Evolutionary conservation across 176 grass and related monocot species (phyloP), one percentile per base, ranked within the genome.

Genomic region (Phragmites australis): DNA sequence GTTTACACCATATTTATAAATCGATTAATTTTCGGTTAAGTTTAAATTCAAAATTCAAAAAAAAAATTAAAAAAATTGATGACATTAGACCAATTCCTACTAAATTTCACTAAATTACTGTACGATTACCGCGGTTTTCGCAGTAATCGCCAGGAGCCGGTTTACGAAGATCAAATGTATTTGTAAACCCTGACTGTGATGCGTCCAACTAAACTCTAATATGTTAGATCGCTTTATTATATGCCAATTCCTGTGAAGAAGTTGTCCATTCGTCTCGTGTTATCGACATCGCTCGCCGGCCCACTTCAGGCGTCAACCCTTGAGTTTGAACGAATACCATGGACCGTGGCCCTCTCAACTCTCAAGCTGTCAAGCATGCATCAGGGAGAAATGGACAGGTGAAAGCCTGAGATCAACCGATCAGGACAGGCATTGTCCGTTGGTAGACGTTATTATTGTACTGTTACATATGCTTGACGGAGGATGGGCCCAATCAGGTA

Each of bases 361-460:
- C n/a, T n/a, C n/a, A n/a, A n/a, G n/a, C n/a, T n/a, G n/a, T n/a
- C n/a, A n/a, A n/a, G 26, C 78, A 44, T 8, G 26, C 53, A 51
- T 70, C 81, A 44, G 21, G 12, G 34, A 13, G 69, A 75, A 68
- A 80, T 29, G 10, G 19, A 80, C 76, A 39, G 62, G 32, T 37
- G 68, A 71, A 55, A 77, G 41, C 18, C 42, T 23, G 43, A 55
- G 71, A 43, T 50, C 69, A 69, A 42, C 31, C 12, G 75, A 53
- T 23, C 52, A 22, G 8, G 61, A 59, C 76, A 44, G 49, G 18
- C 34, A 68, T 61, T 3, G 54, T 26, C 76, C 75, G 62, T 40
- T 50, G 27, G 5, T 53, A 26, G 14, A 80, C 53, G 46, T 63
- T 69, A 39, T 17, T 51, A 50, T 74, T 14, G 34, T 14, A 19